Conservation (phyloP, 345 rosid species). For the Salix suchowensis region DNA sequence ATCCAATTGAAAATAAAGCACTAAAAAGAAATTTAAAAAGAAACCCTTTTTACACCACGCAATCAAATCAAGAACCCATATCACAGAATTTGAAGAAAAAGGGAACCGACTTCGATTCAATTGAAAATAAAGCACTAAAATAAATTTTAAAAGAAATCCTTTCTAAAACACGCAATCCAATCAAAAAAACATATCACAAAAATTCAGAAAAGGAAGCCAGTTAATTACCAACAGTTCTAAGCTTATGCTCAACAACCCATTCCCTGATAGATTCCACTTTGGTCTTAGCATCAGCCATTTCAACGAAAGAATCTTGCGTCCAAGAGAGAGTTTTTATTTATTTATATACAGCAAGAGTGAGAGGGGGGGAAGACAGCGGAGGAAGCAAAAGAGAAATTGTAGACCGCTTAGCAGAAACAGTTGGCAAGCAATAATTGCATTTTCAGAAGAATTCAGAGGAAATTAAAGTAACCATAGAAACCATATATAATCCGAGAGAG, state of each 20-base stretch:
- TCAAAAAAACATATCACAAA: background rate
- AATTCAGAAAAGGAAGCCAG: background rate
- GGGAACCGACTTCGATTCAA: background rate
- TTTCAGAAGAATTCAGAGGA: too few species aligned
- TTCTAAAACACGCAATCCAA: background rate
- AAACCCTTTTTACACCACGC: background rate
- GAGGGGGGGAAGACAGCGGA: background rate
- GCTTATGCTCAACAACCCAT: conserved; percentile 89
- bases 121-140: background rate
- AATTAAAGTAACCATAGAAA: too few species aligned
- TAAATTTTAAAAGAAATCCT: background rate
- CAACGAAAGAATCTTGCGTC: too few species aligned
- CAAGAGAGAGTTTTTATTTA: background rate
- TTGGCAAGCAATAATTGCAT: too few species aligned
- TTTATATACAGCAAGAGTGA: background rate
- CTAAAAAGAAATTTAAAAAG: background rate
- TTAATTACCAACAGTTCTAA: conserved; percentile 76
- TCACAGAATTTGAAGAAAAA: background rate
- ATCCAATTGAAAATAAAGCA: background rate
- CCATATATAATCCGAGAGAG: too few species aligned
- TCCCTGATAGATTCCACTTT: conserved; percentile 55
- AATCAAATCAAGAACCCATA: conserved; percentile 5
- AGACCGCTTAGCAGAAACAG: too few species aligned
- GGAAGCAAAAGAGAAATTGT: too few species aligned
- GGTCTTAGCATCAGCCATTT: conserved; percentile 67